phyloP scores from a whole-genome alignment of 306 rosid species.

The Gillenia trifoliata region DNA sequence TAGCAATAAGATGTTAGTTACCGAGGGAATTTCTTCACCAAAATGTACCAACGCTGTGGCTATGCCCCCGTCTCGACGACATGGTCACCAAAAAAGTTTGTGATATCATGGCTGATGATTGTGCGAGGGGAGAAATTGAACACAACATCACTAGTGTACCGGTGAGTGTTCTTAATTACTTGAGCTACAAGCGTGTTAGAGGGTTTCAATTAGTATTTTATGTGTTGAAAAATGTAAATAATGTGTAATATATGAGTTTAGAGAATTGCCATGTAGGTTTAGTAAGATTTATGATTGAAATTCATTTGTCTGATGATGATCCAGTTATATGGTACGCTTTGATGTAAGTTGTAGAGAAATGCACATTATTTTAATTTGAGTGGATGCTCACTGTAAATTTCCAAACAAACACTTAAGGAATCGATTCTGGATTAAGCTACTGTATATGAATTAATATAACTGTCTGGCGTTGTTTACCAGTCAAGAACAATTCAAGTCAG shows the following conservation, averaged over 20 bases:
- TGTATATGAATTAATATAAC: background rate
- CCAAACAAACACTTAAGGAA: background rate
- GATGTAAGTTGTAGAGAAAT: background rate
- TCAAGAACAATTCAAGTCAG: background rate
- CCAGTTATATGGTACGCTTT: background rate
- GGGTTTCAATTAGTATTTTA: background rate
- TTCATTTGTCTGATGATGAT: background rate
- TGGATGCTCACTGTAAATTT: background rate
- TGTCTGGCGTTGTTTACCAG: background rate
- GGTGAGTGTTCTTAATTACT: background rate
- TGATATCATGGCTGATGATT: constrained; percentile 20
- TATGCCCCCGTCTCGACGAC: constrained; percentile 17
- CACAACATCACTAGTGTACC: background rate
- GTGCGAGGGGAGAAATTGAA: background rate
- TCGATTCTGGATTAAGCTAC: background rate
- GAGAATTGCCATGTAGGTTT: background rate
- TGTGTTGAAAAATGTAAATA: background rate
- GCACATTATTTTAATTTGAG: background rate
- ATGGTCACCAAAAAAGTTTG: constrained; percentile 42
- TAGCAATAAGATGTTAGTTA: constrained; percentile 23
- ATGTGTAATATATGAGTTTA: background rate
- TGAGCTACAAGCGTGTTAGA: background rate
- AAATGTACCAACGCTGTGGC: constrained; percentile 2
- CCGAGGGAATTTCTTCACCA: constrained; percentile 27
- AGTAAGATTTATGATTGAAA: background rate